Conservation (phyloP, 495 filamentous ascomycete genomes). For the Lindgomyces ingoldianus region DNA sequence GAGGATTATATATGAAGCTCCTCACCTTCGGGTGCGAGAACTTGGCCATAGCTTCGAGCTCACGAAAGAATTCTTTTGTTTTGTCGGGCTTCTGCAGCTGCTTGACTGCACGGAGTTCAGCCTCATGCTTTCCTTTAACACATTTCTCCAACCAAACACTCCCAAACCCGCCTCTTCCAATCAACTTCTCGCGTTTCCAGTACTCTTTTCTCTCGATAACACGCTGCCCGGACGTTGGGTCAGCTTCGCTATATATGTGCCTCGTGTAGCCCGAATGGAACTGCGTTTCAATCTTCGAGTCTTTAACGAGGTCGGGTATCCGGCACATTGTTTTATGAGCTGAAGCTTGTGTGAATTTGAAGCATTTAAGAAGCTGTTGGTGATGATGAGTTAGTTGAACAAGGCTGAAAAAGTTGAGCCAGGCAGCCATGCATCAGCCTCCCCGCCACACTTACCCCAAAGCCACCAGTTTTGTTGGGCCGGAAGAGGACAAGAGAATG, state of each 20-base stretch:
- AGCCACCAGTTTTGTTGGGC: too few relatives aligned
- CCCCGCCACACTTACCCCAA: too few relatives aligned
- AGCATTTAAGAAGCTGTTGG: too few relatives aligned
- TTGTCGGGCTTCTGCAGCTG: conserved; percentile 5
- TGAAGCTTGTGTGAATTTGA: too few relatives aligned
- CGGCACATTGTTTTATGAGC: too few relatives aligned
- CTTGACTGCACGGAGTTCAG: conserved; percentile 22
- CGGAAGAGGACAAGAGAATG: too few relatives aligned
- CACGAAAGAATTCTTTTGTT: conserved; percentile 1
- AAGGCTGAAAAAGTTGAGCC: too few relatives aligned
- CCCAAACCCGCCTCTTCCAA: conserved; percentile 17
- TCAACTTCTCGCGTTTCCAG: conserved; percentile 11
- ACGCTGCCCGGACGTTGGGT: neutral
- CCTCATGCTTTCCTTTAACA: neutral
- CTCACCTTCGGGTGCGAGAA: conserved; percentile 18
- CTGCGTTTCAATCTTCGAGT: conserved; percentile 13
- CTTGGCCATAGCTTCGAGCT: conserved; percentile 25
- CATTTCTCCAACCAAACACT: conserved; percentile 23
- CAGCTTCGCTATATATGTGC: conserved; percentile 7
- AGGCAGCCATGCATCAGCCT: too few relatives aligned
- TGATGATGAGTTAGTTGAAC: too few relatives aligned
- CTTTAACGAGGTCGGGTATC: conserved; percentile 8
- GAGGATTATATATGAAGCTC: neutral
- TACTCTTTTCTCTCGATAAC: neutral
- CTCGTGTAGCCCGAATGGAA: neutral